phyloP scores from a whole-genome alignment of 2,329 filamentous ascomycete species.

The Pseudogymnoascus sp. region DNA sequence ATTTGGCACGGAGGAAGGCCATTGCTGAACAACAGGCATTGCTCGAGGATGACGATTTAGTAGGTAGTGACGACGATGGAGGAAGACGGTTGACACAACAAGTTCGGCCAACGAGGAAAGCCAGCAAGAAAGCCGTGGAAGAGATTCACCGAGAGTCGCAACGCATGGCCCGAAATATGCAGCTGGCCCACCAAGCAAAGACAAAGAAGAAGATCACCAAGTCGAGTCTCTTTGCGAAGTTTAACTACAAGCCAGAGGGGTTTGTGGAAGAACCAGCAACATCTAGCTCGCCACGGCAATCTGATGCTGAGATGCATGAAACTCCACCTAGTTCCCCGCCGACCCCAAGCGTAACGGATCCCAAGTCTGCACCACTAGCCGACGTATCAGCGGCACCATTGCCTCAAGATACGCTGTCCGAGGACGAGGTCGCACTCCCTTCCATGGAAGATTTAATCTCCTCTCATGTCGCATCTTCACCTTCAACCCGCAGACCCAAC shows the following conservation, averaged over 20 bases:
- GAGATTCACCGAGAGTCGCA: constrained; percentile 96
- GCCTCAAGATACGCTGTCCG: background rate
- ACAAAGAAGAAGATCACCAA: constrained; percentile 89
- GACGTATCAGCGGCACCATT: background rate
- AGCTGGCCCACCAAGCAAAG: constrained; percentile 80
- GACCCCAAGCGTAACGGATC: constrained; percentile 18
- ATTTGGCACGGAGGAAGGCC: constrained; percentile 39
- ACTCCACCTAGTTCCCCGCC: constrained; percentile 69
- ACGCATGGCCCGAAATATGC: constrained; percentile 79
- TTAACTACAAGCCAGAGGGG: constrained; percentile 56
- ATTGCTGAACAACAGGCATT: constrained; percentile 34
- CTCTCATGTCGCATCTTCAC: constrained; percentile 26
- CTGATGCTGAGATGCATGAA: constrained; percentile 46
- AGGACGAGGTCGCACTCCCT: constrained; percentile 31
- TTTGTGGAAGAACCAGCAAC: constrained; percentile 33
- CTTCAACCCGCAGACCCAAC: constrained; percentile 29
- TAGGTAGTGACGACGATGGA: constrained; percentile 53
- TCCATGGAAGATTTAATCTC: constrained; percentile 25
- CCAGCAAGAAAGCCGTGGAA: constrained; percentile 88
- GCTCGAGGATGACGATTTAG: constrained; percentile 49
- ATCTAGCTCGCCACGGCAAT: constrained; percentile 45
- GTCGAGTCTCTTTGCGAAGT: constrained; percentile 70
- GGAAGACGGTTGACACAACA: constrained; percentile 61
- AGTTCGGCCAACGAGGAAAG: constrained; percentile 66
- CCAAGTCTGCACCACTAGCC: constrained; percentile 10